Conservation (phyloP, 2,329 filamentous ascomycete species). For the Apiospora koreana region DNA sequence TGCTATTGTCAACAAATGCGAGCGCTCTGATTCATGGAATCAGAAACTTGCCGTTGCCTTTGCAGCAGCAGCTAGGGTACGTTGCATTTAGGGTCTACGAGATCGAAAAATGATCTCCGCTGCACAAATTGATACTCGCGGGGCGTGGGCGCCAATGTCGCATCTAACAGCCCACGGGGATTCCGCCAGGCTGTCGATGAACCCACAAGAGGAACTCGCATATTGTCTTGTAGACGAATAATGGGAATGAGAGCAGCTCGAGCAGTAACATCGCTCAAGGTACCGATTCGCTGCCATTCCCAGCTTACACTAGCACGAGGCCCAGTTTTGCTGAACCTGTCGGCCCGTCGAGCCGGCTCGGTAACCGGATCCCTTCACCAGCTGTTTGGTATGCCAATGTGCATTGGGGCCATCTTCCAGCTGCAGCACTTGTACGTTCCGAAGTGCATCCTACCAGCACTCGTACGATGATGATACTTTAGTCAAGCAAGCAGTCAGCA, state of each 20-base stretch:
- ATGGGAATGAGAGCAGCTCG: not conserved
- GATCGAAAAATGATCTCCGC: conserved; percentile 1
- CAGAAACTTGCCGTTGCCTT: not conserved
- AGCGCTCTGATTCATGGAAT: conserved; percentile 17
- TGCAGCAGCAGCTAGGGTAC: not conserved
- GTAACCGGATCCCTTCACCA: conserved; percentile 11
- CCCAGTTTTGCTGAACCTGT: not conserved
- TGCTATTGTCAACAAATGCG: not conserved
- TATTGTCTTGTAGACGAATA: not conserved
- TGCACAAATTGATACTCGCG: not conserved
- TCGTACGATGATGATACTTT: not conserved
- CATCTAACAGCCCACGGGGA: not conserved
- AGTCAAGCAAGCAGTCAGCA: not conserved
- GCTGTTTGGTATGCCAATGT: not conserved
- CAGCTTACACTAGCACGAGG: not conserved
- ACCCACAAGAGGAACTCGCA: not conserved
- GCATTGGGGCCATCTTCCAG: not conserved
- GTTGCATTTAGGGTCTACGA: not conserved
- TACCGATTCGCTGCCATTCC: not conserved
- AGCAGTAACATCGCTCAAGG: not conserved
- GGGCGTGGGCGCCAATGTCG: not conserved
- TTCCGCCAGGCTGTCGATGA: not conserved
- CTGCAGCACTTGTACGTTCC: not conserved
- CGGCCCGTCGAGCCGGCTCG: conserved; percentile 17
- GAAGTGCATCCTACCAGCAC: not conserved